Base-by-base conservation (phyloP, 768 basidiomycete species). In the Candolleomyces eurysporus region DNA sequence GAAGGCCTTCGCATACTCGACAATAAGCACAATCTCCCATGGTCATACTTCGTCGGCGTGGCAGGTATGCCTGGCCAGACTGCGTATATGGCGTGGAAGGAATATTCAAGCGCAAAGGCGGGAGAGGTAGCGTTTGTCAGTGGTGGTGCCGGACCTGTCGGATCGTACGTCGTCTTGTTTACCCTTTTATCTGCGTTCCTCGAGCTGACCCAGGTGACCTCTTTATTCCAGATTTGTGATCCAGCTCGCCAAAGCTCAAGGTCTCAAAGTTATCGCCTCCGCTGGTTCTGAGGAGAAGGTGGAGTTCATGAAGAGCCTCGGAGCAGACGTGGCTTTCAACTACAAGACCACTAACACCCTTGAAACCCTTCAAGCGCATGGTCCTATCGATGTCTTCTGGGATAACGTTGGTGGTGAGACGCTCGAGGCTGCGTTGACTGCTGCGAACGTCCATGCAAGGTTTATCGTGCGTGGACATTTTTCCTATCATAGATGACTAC, bases 211-310 rank as follows among this genome's bases (percentile, higher is more conserved):
- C 26, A 26, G 2, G 2, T 26, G 26, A 4, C 1, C 53, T 42
- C 13, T n/a, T 22, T 2, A 11, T 1, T 51, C 21, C 14, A 51
- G 59, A 39, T 45, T 55, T 52, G 59, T 60, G 4, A 48, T 60
- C 36, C 54, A 61, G 22, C 45, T 61, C 5, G 60, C 60, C 16
- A 61, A 56, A 53, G 7, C 17, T 4, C 26, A 53, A 30, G 78
- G 77, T 14, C 60, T 73, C 30, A 85, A 83, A 64, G 87, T 89
- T 31, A 84, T 90, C 60, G 84, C 81, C 0, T 85, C 83, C 0
- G 83, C 84, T 0, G 87, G 89, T 2, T 79, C 81, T 0, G 84
- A 87, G 39, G 80, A 83, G 42, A 89, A 90, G 72, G 82, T 89
- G 5, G 71, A 72, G 9, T 87, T 78, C 61, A 65, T 87, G 66